Conservation (phyloP, 257 asterid species). For the Rehmannia glutinosa region DNA sequence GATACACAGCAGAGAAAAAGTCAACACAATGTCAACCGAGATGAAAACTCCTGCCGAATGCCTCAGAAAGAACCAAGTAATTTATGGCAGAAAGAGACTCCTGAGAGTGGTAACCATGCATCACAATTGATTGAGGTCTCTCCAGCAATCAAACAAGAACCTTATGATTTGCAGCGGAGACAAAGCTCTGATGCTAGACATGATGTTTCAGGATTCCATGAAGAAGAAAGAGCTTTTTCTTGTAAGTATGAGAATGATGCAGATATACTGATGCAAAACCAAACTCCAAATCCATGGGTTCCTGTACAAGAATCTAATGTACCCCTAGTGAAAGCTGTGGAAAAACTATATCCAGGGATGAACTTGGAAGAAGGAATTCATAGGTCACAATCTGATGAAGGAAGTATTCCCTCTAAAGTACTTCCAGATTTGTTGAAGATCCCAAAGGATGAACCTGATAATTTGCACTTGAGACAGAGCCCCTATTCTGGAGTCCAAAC, state of each 20-base stretch:
- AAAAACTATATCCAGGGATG: constrained; percentile 42
- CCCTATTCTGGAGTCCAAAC: constrained; percentile 10
- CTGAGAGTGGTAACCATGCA: constrained; percentile 24
- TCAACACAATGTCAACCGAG: constrained; percentile 24
- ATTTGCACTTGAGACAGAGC: constrained; percentile 13
- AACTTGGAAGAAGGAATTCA: constrained; percentile 32
- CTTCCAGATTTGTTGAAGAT: not conserved
- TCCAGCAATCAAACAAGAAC: constrained; percentile 36
- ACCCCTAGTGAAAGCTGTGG: constrained; percentile 26
- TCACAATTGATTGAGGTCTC: no score
- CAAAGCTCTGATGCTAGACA: constrained; percentile 23
- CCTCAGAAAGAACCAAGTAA: constrained; percentile 25
- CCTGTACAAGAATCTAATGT: constrained; percentile 31
- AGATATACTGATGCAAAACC: constrained; percentile 22
- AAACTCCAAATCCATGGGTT: constrained; percentile 21
- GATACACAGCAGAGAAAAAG: constrained; percentile 18
- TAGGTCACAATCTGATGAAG: constrained; percentile 20
- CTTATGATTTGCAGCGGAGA: constrained; percentile 21
- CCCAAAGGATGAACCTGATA: constrained; percentile 11
- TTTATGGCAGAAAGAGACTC: constrained; percentile 25
- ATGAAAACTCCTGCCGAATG: constrained; percentile 15
- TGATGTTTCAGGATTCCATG: constrained; percentile 27
- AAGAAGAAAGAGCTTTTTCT: constrained; percentile 13
- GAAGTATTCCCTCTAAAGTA: constrained; percentile 14
- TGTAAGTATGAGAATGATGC: constrained; percentile 21